A percentile compares a stretch with the other conserved stretches of the same genome.
Evolutionary conservation across 805 yeast genomes (phyloP).

Genomic region (Wickerhamiella shivajii): DNA sequence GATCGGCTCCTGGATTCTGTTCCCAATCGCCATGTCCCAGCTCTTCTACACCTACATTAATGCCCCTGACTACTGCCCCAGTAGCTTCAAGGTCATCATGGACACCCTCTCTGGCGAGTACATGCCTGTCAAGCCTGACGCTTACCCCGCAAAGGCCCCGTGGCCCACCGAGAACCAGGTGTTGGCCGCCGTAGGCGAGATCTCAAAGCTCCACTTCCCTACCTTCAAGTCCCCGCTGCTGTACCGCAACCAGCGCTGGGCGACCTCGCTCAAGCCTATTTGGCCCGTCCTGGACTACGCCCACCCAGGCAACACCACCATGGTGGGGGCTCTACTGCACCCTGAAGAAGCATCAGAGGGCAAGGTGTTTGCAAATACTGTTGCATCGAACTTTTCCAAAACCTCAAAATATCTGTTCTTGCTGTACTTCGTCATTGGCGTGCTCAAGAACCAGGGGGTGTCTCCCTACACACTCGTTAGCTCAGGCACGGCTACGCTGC

Average conservation of each 20-base stretch:
- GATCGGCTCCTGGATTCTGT: slow-evolving; percentile 28
- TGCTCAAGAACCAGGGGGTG: slow-evolving; percentile 8
- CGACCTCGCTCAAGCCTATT: slow-evolving; percentile 13
- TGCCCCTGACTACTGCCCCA: slow-evolving; percentile 25
- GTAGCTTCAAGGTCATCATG: slow-evolving; percentile 21
- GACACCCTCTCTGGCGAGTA: slow-evolving; percentile 20
- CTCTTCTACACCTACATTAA: slow-evolving; percentile 25
- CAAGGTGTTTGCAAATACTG: slow-evolving; percentile 17
- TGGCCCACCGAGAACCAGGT: slow-evolving; percentile 25
- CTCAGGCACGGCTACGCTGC: slow-evolving; percentile 18
- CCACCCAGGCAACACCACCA: slow-evolving; percentile 22
- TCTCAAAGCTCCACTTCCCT: slow-evolving; percentile 23
- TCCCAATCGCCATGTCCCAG: slow-evolving; percentile 29
- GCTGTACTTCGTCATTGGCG: slow-evolving; percentile 17
- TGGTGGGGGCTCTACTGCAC: slow-evolving; percentile 24
- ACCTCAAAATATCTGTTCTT: slow-evolving; percentile 21
- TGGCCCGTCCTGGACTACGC: slow-evolving; percentile 21
- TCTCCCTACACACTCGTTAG: slow-evolving; percentile 8
- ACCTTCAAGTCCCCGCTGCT: slow-evolving; percentile 21
- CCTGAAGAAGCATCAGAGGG: slow-evolving; percentile 20
- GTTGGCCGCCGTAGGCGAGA: slow-evolving; percentile 21
- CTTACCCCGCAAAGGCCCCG: slow-evolving; percentile 19
- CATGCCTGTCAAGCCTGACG: slow-evolving; percentile 21
- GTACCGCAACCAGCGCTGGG: slow-evolving; percentile 14
- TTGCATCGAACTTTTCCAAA: slow-evolving; percentile 16